Conservation (phyloP, 2,329 filamentous ascomycete species). For the Hysterium pulicare region DNA sequence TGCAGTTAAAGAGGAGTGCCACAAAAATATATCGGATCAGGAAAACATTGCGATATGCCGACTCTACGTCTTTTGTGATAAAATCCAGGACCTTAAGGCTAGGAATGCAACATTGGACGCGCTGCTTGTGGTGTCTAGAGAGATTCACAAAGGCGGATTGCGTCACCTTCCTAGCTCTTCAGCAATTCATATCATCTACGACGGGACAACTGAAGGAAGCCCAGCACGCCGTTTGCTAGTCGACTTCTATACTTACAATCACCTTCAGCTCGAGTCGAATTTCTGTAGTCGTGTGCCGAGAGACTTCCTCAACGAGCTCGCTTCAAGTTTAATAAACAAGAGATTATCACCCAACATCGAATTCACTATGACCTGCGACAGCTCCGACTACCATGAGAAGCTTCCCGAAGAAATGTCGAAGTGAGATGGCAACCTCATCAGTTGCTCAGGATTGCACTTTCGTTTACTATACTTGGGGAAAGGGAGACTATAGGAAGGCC, state of each 20-base stretch:
- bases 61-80: background rate
- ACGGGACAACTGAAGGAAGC: background rate
- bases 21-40: background rate
- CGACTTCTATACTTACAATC: background rate
- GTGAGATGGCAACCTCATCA: no score
- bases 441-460: no score
- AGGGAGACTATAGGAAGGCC: no score
- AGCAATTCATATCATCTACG: background rate
- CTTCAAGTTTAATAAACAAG: no score
- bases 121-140: background rate
- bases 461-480: no score
- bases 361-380: no score
- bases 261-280: no score
- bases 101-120: background rate
- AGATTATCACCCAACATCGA: no score
- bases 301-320: no score
- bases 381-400: no score
- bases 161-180: background rate
- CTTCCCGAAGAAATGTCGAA: no score
- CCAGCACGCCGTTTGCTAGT: background rate
- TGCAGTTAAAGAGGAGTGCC: background rate
- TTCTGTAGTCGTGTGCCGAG: no score
- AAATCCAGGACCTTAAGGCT: background rate
- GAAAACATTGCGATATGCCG: background rate
- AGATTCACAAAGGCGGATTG: background rate